Evolutionary conservation across 2,329 filamentous ascomycete genomes (phyloP), one percentile per base, ranked within the genome.

Genomic region (Clonostachys rosea): DNA sequence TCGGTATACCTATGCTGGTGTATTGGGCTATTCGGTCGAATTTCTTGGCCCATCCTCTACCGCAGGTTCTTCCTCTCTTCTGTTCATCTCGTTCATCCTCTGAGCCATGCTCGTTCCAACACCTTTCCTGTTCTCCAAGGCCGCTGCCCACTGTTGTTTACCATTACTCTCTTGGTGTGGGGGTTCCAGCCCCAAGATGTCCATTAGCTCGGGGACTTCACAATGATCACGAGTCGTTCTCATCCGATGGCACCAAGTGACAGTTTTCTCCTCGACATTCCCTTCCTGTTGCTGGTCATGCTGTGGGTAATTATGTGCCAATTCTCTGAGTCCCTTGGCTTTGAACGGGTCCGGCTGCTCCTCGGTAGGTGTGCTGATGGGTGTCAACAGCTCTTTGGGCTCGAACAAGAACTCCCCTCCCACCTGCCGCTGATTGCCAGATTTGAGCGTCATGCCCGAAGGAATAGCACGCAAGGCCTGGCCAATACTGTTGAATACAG

Each of bases 191-290:
- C 84, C 84, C 42, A 90, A 62, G 12, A 88, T 64, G 55, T 78
- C 71, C 66, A 81, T 79, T 47, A 91, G 57, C 61, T 84, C 83
- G 0, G 75, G 74, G 2, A 91, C 72, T 69, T 91, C 87, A 2
- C 79, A 78, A 60, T 95, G 89, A 54, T 91, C 89, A 43, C 89
- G 71, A 12, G 88, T 92, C 48, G 81, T 87, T 59, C 74, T 75
- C 89, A 95, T 95, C 30, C 88, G 76, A 66, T 92, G 87, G 56
- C 86, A 91, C 89, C 89, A 95, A 2, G 80, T 83, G 30, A 89
- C 77, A 47, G 69, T 70, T 66, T 87, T 86, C 57, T 79, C 71
- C 57, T 79, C 71, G 3, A 62, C 57, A 45, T 60, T 60, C 20
- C 59, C 62, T 9, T 55, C 59, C n/a, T 45, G 51, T 7, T 56